Conservation (phyloP, 2,329 filamentous ascomycete species). For the Zalaria sp. region DNA sequence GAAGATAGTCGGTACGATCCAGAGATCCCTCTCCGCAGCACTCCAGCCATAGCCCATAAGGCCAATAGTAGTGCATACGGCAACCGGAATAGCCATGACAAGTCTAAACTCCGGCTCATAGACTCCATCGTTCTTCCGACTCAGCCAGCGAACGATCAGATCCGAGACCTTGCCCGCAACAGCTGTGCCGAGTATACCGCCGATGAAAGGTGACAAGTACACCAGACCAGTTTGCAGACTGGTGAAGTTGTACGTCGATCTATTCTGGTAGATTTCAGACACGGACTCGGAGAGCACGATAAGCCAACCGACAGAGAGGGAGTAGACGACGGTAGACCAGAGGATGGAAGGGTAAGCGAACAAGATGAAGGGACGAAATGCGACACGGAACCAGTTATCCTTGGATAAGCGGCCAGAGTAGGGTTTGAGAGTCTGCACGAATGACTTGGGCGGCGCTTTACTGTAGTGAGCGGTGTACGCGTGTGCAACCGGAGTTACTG, state of each 20-base stretch:
- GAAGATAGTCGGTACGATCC: slow-evolving; percentile 88
- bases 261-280: slow-evolving; percentile 60
- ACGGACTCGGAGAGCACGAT: slow-evolving; percentile 89
- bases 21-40: slow-evolving; percentile 56
- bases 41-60: slow-evolving; percentile 98
- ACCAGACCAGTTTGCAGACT: slow-evolving; percentile 71
- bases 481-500: slow-evolving; percentile 3
- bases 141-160: slow-evolving; percentile 67
- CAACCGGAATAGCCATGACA: slow-evolving; percentile 72
- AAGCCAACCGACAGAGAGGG: slow-evolving; percentile 84
- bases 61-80: slow-evolving; percentile 65
- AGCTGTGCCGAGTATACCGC: slow-evolving; percentile 77
- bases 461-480: slow-evolving; percentile 59
- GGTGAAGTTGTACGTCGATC: slow-evolving; percentile 62
- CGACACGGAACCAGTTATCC: slow-evolving; percentile 69
- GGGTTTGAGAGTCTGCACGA: slow-evolving; percentile 56
- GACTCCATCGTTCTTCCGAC: slow-evolving; percentile 73
- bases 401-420: slow-evolving; percentile 66
- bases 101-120: slow-evolving; percentile 92
- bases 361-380: slow-evolving; percentile 68
- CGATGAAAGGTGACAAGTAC: slow-evolving; percentile 81
- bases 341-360: slow-evolving; percentile 79
- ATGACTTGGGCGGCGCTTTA: slow-evolving; percentile 53
- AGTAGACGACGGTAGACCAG: slow-evolving; percentile 76
- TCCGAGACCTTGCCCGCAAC: slow-evolving; percentile 84